phyloP scores from a whole-genome alignment of 352 stramenopile genomes.

The Elongisporangium prolatum region DNA sequence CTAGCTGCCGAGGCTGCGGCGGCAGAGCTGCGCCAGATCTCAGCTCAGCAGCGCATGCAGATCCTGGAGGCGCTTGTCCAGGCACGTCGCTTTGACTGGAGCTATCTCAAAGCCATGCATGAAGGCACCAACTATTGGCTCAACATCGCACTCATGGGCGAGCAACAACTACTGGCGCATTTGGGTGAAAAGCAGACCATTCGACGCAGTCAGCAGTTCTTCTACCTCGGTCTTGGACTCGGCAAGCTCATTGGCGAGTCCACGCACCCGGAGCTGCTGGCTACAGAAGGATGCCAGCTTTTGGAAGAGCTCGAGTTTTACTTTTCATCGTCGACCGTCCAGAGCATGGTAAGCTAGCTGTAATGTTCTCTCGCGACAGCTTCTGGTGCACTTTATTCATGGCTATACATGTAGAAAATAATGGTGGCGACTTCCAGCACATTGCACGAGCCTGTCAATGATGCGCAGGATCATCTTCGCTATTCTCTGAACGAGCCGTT shows the following conservation, averaged over 20 bases:
- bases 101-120: slow-evolving; percentile 80
- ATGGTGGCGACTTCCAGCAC: slow-evolving; percentile 74
- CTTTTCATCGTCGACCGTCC: slow-evolving; percentile 66
- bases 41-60: slow-evolving; percentile 61
- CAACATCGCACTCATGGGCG: slow-evolving; percentile 65
- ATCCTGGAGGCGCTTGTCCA: slow-evolving; percentile 74
- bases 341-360: slow-evolving; percentile 59
- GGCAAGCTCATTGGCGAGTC: slow-evolving; percentile 57
- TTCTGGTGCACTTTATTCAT: background rate
- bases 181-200: slow-evolving; percentile 56
- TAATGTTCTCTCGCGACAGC: background rate
- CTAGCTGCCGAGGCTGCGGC: slow-evolving; percentile 6
- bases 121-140: slow-evolving; percentile 78
- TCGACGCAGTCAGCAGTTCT: slow-evolving; percentile 65
- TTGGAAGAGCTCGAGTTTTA: slow-evolving; percentile 85
- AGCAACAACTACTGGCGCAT: slow-evolving; percentile 62
- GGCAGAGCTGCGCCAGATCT: slow-evolving; percentile 40
- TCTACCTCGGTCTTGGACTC: slow-evolving; percentile 72
- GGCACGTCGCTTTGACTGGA: slow-evolving; percentile 69
- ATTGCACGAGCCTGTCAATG: slow-evolving; percentile 47
- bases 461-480: slow-evolving; percentile 26
- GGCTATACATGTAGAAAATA: slow-evolving; percentile 49
- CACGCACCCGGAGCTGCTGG: slow-evolving; percentile 46
- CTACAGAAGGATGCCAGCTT: slow-evolving; percentile 73
- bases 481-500: slow-evolving; percentile 56